Percentiles rank a stretch among this genome's conserved stretches.
Evolutionary conservation across 257 asterid species (phyloP).

Genomic region (Lycium barbarum): DNA sequence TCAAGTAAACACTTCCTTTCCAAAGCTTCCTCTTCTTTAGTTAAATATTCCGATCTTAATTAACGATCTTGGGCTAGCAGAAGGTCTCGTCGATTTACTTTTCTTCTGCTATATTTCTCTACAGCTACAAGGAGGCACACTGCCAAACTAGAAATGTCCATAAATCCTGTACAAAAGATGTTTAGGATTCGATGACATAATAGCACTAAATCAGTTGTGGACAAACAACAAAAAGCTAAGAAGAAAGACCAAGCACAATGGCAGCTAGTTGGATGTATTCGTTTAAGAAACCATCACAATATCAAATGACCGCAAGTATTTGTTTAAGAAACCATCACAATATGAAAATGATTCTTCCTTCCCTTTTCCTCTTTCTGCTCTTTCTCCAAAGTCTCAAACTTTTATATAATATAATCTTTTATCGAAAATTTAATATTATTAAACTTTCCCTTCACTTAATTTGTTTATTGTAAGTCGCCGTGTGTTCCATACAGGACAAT

Average conservation of each 20-base stretch:
- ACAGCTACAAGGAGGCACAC: no score
- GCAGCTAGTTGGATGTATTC: neutral
- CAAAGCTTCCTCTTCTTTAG: no score
- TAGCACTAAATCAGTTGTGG: neutral
- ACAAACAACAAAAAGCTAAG: neutral
- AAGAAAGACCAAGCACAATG: neutral
- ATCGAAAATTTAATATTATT: no score
- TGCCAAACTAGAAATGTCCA: no score
- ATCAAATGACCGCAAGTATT: neutral
- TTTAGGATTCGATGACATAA: neutral
- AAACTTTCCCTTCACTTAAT: no score
- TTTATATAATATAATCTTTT: no score
- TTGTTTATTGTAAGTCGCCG: neutral
- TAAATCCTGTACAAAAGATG: neutral
- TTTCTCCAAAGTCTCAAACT: no score
- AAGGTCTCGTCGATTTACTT: no score
- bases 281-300: neutral
- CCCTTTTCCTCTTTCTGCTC: neutral
- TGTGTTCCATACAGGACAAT: neutral
- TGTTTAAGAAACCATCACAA: neutral
- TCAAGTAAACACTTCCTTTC: no score
- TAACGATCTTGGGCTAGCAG: no score
- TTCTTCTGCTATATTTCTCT: no score
- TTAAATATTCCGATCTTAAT: no score
- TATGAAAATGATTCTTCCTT: neutral